Conservation (phyloP, 441 rosid genomes). For the Biscutella laevigata region DNA sequence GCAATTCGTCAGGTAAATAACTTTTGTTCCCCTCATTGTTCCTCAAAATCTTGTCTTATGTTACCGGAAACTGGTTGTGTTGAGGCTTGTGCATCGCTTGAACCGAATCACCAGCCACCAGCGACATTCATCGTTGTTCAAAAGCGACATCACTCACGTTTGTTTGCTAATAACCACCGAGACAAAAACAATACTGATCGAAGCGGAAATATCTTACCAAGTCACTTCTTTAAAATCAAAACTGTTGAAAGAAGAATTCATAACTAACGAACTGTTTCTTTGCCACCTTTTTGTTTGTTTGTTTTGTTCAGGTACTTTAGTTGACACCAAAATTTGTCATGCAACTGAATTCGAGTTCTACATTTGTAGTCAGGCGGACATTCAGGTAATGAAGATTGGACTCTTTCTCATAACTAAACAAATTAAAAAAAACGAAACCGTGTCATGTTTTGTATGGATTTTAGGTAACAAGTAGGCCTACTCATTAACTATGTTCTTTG, state of each 20-base stretch:
- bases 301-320: constrained; percentile 90
- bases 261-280: not conserved
- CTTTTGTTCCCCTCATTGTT: too few species aligned
- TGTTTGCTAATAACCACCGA: constrained; percentile 84
- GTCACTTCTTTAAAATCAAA: constrained; percentile 37
- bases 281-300: not conserved
- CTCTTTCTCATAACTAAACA: too few species aligned
- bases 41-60: too few species aligned
- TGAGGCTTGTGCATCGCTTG: constrained; percentile 95
- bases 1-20: constrained; percentile 82
- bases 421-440: too few species aligned
- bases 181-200: constrained; percentile 83
- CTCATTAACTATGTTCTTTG: constrained; percentile 98
- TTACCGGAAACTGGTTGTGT: too few species aligned
- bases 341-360: constrained; percentile 92
- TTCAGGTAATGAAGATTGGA: too few species aligned
- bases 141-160: constrained; percentile 86
- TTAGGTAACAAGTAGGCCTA: constrained; percentile 98
- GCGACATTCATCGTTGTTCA: constrained; percentile 95
- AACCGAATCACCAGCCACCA: constrained; percentile 89
- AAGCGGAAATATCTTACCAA: constrained; percentile 89
- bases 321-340: constrained; percentile 88
- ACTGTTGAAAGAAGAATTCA: not conserved
- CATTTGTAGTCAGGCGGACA: constrained; percentile 96
- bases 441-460: not conserved